Base-by-base conservation (phyloP, 768 basidiomycete genomes). In the Leccinum obscurum region DNA sequence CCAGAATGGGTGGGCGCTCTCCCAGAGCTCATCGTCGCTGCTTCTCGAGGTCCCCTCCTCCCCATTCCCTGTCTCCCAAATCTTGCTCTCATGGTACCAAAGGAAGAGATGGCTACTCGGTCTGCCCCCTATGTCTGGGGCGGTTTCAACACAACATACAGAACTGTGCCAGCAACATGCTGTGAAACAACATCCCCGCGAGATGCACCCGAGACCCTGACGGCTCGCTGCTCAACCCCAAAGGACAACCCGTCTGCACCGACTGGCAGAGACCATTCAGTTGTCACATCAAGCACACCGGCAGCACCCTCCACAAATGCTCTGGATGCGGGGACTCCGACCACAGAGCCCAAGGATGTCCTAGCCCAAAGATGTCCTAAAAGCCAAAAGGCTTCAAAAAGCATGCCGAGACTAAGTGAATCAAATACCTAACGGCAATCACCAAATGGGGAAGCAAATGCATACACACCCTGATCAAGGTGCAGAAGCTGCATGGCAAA, bases 401-500 rank as follows among this genome's bases (percentile, higher is more conserved):
- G 39, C 39, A 6, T 3, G 13, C 13, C 0, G 4, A 60, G 1
- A 0, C 46, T 20, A 60, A 54, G 11, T 1, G 1, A 0, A 1
- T 5, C 20, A 53, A 58, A 34, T 52, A 44, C 6, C 22, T 58
- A 6, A 32, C 3, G 4, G 3, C 55, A 0, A 20, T 56, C 2
- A 2, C 0, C 0, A 10, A 51, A 0, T 60, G 55, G 59, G 5
- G 4, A 0, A 0, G 0, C 0, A 15, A 4, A 1, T 4, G 9
- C 3, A 52, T 6, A 0, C 62, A 64, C 24, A 13, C 11, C 6
- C 53, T 64, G 0, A 1, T 52, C 0, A 44, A 63, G 3, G 49
- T 55, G 0, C 44, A 64, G 0, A 49, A 57, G 3, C 10, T 64
- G 0, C 58, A 57, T 13, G 56, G 61, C 0, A 64, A 62, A 39